Evolutionary conservation across 176 grass and related monocot species (phyloP), one percentile per base, ranked within the genome.

Genomic region (Oryza glumipatula): DNA sequence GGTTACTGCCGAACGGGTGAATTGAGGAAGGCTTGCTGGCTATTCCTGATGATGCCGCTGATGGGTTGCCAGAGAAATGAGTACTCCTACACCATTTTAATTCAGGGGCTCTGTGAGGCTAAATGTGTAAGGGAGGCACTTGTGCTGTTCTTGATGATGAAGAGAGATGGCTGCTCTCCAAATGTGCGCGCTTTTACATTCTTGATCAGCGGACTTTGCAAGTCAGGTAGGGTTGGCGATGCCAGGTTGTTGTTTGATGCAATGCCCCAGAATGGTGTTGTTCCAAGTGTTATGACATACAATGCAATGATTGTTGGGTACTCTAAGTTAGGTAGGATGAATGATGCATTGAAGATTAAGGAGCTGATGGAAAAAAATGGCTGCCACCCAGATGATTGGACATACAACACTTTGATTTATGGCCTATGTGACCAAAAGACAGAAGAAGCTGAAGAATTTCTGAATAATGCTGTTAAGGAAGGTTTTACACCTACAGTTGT

Each of bases 21-120:
- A 48, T 33, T 93, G 68, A 84, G 84, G 74, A 85, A 72, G 46
- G 95, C 95, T 67, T 97, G 95, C 56, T 90, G 95, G 81, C 17
- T 97, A 14, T 81, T 97, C 41, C 23, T 94, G 32, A 91, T 97
- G 89, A 97, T 97, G 95, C 92, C 94, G 14, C 44, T 88, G 65
- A 76, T 85, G 63, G 92, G 92, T 80, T 90, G 83, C 76, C 19
- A 3, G 51, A 94, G 92, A 80, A 94, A 97, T 80, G 78, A 92
- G 67, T 94, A 90, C 80, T 94, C 94, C 36, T 94, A 92, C 43
- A 97, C 92, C 47, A 94, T 94, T 76, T 84, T 89, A 14, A 97
- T 97, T 45, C 92, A 90, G 60, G 92, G 89, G 2, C 88, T 94
- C 47, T 97, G 83, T 38, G 83, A 92, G 69, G 66, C 72, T 1